These are phyloP conservation scores for Emericellopsis atlantica DNA, from an alignment of 2,329 filamentous ascomycete species.

Conservation along the genomic window DNA sequence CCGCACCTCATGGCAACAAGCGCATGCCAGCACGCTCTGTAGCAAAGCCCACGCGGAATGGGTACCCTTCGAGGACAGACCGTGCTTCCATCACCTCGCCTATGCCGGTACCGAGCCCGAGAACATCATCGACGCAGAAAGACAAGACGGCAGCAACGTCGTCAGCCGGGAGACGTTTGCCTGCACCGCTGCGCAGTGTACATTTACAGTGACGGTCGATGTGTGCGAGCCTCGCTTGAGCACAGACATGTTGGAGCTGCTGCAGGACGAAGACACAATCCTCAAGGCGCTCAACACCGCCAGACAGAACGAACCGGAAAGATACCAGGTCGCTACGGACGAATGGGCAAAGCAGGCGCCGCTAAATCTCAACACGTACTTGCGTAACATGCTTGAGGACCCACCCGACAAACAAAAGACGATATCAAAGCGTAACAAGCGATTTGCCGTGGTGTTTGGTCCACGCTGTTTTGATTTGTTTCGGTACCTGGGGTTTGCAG, in stretches of 20 bases:
- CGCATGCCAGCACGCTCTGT: conserved; percentile 15
- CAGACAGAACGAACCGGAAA: conserved; percentile 29
- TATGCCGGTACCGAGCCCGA: conserved; percentile 19
- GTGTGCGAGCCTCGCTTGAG: conserved; percentile 35
- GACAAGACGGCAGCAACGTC: conserved; percentile 24
- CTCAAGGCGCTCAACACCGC: conserved; percentile 23
- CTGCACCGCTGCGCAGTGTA: conserved; percentile 29
- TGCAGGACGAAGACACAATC: conserved; percentile 33
- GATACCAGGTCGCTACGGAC: conserved; percentile 30
- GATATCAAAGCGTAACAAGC: conserved; percentile 44
- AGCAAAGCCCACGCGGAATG: conserved; percentile 16
- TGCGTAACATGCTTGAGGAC: conserved; percentile 33
- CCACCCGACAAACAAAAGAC: conserved; percentile 21
- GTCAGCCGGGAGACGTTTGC: conserved; percentile 21
- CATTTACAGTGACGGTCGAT: conserved; percentile 29
- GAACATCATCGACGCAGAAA: conserved; percentile 9
- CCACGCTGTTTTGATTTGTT: conserved; percentile 35
- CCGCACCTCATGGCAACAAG: conserved; percentile 18
- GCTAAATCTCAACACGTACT: conserved; percentile 34
- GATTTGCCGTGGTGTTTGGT: conserved; percentile 40
- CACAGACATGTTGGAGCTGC: conserved; percentile 24
- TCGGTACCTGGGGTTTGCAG: conserved; percentile 32
- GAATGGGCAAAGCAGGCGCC: conserved; percentile 27
- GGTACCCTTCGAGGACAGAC: conserved; percentile 19
- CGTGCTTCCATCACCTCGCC: conserved; percentile 25